These are phyloP conservation scores for Saraca asoca DNA, from an alignment of 331 rosid genomes.

Conservation along the genomic window DNA sequence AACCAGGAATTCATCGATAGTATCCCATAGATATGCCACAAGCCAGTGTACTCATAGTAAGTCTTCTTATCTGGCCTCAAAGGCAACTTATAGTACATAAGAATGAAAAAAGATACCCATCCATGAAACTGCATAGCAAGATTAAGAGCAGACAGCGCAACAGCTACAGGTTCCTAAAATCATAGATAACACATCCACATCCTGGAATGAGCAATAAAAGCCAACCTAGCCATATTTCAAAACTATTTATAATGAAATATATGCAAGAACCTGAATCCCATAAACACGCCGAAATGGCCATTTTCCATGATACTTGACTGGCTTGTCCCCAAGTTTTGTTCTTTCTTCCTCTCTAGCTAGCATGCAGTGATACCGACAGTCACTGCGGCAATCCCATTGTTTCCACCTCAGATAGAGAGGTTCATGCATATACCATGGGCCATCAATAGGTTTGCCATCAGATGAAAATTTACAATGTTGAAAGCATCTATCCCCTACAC, in stretches of 20 bases:
- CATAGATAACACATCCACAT: constrained; percentile 28
- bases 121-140: constrained; percentile 97
- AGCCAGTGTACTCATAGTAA: constrained; percentile 77
- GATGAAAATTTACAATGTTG: constrained; percentile 98
- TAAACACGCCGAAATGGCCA: constrained; percentile 91
- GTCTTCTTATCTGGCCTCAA: constrained; percentile 69
- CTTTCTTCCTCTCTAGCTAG: constrained; percentile 85
- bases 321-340: constrained; percentile 64
- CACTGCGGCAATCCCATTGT: constrained; percentile 95
- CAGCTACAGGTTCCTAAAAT: constrained; percentile 90
- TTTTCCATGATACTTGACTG: constrained; percentile 89
- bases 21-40: constrained; percentile 91
- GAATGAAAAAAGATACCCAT: constrained; percentile 95
- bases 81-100: constrained; percentile 81
- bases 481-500: constrained; percentile 82
- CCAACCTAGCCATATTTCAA: constrained; percentile 30
- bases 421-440: constrained; percentile 97
- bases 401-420: constrained; percentile 92
- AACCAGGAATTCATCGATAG: constrained; percentile 89
- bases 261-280: constrained; percentile 80
- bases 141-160: constrained; percentile 84
- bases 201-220: constrained; percentile 26
- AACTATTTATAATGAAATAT: constrained; percentile 25
- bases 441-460: constrained; percentile 91
- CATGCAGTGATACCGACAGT: constrained; percentile 92